These are phyloP conservation scores for Shiraia sp. DNA, from an alignment of 2,329 filamentous ascomycete species.

Conservation along the genomic window DNA sequence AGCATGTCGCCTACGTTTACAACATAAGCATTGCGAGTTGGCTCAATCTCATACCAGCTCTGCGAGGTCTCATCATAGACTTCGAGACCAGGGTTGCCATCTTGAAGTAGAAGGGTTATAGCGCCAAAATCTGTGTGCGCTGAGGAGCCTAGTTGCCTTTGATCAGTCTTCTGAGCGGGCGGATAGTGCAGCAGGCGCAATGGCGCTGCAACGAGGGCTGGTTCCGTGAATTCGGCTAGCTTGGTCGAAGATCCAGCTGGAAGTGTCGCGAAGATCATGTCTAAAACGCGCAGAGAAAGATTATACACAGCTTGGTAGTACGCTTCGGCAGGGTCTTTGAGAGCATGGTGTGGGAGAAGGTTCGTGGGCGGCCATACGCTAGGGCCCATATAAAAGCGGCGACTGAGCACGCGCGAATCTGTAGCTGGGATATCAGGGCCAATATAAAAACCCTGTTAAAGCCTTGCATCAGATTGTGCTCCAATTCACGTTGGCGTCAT, in stretches of 20 bases:
- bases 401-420: too few species aligned
- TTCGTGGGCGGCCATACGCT: too few species aligned
- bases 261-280: background rate
- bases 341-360: too few species aligned
- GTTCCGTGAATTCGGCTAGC: background rate
- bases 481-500: too few species aligned
- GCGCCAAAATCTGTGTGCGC: slow-evolving; percentile 58
- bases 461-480: too few species aligned
- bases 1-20: slow-evolving; percentile 48
- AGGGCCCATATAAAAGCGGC: too few species aligned
- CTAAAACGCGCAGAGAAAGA: background rate
- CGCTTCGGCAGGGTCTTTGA: too few species aligned
- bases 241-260: background rate
- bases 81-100: slow-evolving; percentile 55
- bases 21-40: slow-evolving; percentile 37
- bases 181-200: slow-evolving; percentile 22
- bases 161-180: background rate
- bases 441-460: too few species aligned
- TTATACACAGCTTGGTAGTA: too few species aligned
- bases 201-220: slow-evolving; percentile 1
- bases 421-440: too few species aligned
- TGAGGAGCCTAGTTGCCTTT: slow-evolving; percentile 36
- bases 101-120: slow-evolving; percentile 60
- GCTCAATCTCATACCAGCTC: slow-evolving; percentile 48
- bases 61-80: slow-evolving; percentile 52